Evolutionary conservation across 148 eudicot species (phyloP), one percentile per base, ranked within the genome.

Genomic region (Rhododendron molle): DNA sequence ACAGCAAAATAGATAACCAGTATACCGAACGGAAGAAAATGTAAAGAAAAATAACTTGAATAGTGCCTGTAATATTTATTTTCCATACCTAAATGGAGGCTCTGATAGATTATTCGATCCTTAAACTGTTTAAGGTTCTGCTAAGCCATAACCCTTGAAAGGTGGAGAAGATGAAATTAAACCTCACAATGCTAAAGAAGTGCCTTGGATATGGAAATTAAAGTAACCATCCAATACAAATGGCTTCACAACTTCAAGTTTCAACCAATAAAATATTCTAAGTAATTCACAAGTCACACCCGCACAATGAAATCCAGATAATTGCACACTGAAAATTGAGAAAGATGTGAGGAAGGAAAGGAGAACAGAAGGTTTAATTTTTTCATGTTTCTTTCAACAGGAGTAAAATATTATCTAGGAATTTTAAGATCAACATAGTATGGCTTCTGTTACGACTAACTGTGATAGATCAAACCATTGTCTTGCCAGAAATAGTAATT

Each of bases 381-480:
- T 50, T 80, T 49, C 62, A 80, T 30, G 28, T 8, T 78, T 44
- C 81, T 78, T 78, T 46, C 58, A 78, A 78, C 58, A n/a, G 47
- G 38, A 76, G 13, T 23, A 38, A 20, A 18, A 38, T 4, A 76
- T 76, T 38, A 76, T 40, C 79, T 23, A 40, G 26, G n/a, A 40
- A 76, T 38, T 76, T 76, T 76, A 32, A 38, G 47, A 76, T 38
- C 47, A 38, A 76, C n/a, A 76, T 10, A 72, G 10, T 72, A 34
- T 73, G 20, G 47, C 47, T 38, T 36, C n/a, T 7, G 8, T 44
- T 43, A 43, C 3, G 30, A 77, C 80, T 77, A 44, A 43, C 47
- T 23, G 15, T 38, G 80, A 76, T 43, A 77, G 80, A 23, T 43
- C 26, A 44, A 77, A 46, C 50, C 56, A 43, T 46, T 46, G 81